Percentiles rank a stretch among this genome's conserved stretches.
Evolutionary conservation across 148 eudicot genomes (phyloP).

Genomic region (Chenopodium suecicum): DNA sequence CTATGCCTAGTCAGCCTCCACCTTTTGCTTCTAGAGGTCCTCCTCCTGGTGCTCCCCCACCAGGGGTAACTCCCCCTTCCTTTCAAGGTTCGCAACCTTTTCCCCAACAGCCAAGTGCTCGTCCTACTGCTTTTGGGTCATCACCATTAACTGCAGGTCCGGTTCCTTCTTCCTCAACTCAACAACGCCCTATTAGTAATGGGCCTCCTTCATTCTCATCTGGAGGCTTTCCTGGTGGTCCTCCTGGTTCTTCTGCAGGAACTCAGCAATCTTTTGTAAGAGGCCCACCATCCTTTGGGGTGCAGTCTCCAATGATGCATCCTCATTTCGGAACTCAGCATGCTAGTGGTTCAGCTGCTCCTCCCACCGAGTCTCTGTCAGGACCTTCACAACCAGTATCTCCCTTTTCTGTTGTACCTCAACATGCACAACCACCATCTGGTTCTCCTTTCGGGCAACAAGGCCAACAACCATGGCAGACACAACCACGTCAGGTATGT

Average conservation of each 20-base stretch:
- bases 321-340: constrained; percentile 44
- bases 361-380: constrained; percentile 28
- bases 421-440: constrained; percentile 41
- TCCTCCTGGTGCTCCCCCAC: constrained; percentile 29
- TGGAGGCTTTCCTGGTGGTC: constrained; percentile 54
- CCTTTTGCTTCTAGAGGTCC: constrained; percentile 63
- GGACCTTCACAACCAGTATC: constrained; percentile 38
- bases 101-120: constrained; percentile 39
- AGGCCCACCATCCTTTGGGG: constrained; percentile 41
- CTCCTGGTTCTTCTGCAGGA: constrained; percentile 55
- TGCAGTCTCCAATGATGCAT: constrained; percentile 45
- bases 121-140: constrained; percentile 58
- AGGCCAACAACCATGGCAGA: constrained; percentile 46
- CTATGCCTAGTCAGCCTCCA: constrained; percentile 42
- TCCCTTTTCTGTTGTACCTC: constrained; percentile 50
- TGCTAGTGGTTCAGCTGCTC: constrained; percentile 35
- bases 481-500: constrained; percentile 63
- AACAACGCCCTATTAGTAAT: constrained; percentile 49
- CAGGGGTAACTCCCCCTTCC: constrained; percentile 38
- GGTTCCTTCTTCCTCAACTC: constrained; percentile 35
- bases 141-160: constrained; percentile 39
- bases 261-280: constrained; percentile 42
- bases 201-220: constrained; percentile 62
- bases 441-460: constrained; percentile 61
- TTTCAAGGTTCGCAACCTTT: constrained; percentile 36